Conservation (phyloP, 2,329 filamentous ascomycete species). For the Diaporthe humulicola region DNA sequence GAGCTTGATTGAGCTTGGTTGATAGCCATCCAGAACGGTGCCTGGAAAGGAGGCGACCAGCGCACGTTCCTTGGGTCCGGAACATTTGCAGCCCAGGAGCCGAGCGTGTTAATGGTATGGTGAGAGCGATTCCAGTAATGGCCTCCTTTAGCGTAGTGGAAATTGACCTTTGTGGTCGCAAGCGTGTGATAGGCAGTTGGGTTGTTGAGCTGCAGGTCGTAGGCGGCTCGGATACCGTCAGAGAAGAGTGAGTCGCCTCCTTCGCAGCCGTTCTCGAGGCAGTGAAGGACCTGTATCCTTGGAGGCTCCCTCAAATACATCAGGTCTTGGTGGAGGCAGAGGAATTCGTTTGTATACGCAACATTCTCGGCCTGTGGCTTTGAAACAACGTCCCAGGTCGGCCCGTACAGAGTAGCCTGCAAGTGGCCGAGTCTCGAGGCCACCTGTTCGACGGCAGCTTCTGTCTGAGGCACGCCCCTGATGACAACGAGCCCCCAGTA, state of each 20-base stretch:
- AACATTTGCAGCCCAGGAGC: slow-evolving; percentile 33
- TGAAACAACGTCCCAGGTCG: slow-evolving; percentile 89
- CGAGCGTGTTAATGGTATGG: slow-evolving; percentile 60
- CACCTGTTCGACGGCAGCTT: slow-evolving; percentile 75
- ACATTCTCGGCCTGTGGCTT: slow-evolving; percentile 90
- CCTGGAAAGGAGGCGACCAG: slow-evolving; percentile 31
- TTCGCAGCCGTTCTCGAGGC: slow-evolving; percentile 81
- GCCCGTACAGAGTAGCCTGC: slow-evolving; percentile 90
- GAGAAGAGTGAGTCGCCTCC: slow-evolving; percentile 93
- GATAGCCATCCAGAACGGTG: slow-evolving; percentile 42
- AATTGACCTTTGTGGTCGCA: slow-evolving; percentile 61
- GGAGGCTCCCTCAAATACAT: slow-evolving; percentile 87
- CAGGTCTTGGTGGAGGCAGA: slow-evolving; percentile 94
- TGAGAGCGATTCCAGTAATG: slow-evolving; percentile 72
- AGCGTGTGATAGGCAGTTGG: slow-evolving; percentile 53
- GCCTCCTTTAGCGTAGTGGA: slow-evolving; percentile 72
- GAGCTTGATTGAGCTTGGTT: neutral
- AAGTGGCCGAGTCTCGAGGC: slow-evolving; percentile 81
- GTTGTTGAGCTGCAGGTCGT: slow-evolving; percentile 49
- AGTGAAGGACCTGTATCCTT: slow-evolving; percentile 89
- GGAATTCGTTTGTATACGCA: slow-evolving; percentile 85
- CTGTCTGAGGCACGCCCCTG: slow-evolving; percentile 77
- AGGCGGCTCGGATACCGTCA: slow-evolving; percentile 76
- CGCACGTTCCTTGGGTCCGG: neutral
- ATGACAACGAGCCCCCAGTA: slow-evolving; percentile 83